phyloP scores from a whole-genome alignment of 257 asterid genomes.

The Coffea eugenioides region DNA sequence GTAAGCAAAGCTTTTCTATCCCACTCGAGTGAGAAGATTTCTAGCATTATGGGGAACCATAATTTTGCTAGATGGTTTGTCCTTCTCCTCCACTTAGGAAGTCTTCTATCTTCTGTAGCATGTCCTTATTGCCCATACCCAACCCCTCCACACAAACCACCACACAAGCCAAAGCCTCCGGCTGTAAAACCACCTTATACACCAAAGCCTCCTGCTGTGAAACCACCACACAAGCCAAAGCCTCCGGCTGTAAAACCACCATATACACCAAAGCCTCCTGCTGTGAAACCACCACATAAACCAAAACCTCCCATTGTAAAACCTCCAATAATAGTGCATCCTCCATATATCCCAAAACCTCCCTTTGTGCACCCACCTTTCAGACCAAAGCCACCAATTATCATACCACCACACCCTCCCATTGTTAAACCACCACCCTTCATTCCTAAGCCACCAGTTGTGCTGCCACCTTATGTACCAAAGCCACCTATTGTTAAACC shows the following conservation, averaged over 20 bases:
- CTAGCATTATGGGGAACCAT: slow-evolving; percentile 31
- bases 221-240: slow-evolving; percentile 26
- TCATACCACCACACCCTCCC: slow-evolving; percentile 32
- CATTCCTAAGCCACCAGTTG: slow-evolving; percentile 18
- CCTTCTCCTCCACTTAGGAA: slow-evolving; percentile 45
- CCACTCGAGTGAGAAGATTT: background rate
- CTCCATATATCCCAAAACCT: slow-evolving; percentile 37
- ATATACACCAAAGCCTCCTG: slow-evolving; percentile 22
- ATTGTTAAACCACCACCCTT: slow-evolving; percentile 17
- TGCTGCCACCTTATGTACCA: too few species aligned
- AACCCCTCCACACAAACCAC: slow-evolving; percentile 37
- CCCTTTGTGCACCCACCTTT: slow-evolving; percentile 32
- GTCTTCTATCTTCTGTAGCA: slow-evolving; percentile 43
- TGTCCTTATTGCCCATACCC: slow-evolving; percentile 46
- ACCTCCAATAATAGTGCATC: background rate
- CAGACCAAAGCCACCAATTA: slow-evolving; percentile 19
- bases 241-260: slow-evolving; percentile 26
- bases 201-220: slow-evolving; percentile 36
- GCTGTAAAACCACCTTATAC: slow-evolving; percentile 22
- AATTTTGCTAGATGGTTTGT: slow-evolving; percentile 20
- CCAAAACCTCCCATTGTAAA: slow-evolving; percentile 27
- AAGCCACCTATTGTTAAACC: background rate
- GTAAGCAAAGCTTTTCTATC: too few species aligned
- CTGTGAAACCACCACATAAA: slow-evolving; percentile 11
- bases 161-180: slow-evolving; percentile 30